Evolutionary conservation across 2,329 filamentous ascomycete species (phyloP).

Genomic region (Aspergillus intermedius): DNA sequence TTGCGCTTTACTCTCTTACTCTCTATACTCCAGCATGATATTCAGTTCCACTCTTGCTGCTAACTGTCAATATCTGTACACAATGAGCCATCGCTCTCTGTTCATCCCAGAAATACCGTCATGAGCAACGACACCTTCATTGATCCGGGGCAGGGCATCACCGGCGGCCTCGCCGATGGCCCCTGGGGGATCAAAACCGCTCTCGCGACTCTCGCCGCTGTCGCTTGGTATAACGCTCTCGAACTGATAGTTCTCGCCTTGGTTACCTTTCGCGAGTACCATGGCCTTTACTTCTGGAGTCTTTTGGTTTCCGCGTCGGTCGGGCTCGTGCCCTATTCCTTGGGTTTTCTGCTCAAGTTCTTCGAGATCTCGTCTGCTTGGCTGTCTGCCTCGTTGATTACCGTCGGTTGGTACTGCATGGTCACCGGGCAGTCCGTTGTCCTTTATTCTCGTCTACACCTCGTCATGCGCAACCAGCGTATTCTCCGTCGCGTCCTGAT

Average conservation of each 20-base stretch:
- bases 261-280: constrained; percentile 42
- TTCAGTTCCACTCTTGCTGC: not conserved
- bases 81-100: not conserved
- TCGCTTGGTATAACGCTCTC: constrained; percentile 46
- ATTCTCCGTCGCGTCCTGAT: constrained; percentile 36
- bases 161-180: constrained; percentile 29
- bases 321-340: constrained; percentile 41
- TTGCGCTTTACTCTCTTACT: constrained; percentile 1
- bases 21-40: not conserved
- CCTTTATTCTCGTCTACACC: constrained; percentile 45
- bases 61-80: not conserved
- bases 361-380: constrained; percentile 32
- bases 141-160: constrained; percentile 30
- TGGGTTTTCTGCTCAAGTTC: constrained; percentile 45
- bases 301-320: constrained; percentile 38
- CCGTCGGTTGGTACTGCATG: constrained; percentile 43
- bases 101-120: constrained; percentile 5
- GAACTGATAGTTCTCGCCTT: constrained; percentile 46
- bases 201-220: constrained; percentile 42
- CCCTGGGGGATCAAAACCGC: constrained; percentile 35
- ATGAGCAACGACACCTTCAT: constrained; percentile 17
- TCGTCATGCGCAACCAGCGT: constrained; percentile 36
- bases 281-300: constrained; percentile 47
- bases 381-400: constrained; percentile 39
- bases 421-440: constrained; percentile 46